Conservation (phyloP, 441 rosid species). For the Kokia cookei region DNA sequence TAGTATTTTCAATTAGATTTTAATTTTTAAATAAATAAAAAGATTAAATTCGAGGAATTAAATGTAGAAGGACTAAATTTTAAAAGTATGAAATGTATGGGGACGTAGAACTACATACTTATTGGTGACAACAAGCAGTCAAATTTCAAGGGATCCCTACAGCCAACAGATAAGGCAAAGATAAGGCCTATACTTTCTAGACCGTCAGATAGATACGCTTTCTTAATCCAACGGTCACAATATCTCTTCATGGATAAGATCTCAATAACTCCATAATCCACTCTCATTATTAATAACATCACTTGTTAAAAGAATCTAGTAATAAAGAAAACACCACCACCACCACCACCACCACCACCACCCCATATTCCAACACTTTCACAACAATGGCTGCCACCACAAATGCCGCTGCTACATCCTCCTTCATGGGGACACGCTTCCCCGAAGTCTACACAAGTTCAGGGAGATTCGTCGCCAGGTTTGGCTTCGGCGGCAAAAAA, state of each 20-base stretch:
- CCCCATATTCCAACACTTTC: not conserved
- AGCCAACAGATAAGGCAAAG: constrained; percentile 33
- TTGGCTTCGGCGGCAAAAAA: constrained; percentile 63
- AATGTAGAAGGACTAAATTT: no score
- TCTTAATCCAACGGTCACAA: constrained; percentile 42
- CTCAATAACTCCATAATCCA: no score
- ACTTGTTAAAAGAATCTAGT: not conserved
- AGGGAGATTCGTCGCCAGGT: constrained; percentile 63
- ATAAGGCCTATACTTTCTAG: constrained; percentile 40
- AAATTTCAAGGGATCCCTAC: not conserved
- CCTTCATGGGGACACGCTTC: constrained; percentile 75
- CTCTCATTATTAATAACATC: not conserved
- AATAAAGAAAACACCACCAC: not conserved
- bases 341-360: not conserved
- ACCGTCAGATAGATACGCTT: constrained; percentile 77
- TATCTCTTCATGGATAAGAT: constrained; percentile 23
- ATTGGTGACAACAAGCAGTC: no score
- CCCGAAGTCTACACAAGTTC: constrained; percentile 38
- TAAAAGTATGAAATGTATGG: no score
- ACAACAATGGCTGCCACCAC: constrained; percentile 49
- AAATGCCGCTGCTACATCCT: constrained; percentile 66
- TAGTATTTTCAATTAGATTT: no score
- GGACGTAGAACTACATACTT: no score
- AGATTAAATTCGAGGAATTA: no score
- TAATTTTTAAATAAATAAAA: no score